Evolutionary conservation across 331 rosid genomes (phyloP).

Genomic region (Dryas integrifolia): DNA sequence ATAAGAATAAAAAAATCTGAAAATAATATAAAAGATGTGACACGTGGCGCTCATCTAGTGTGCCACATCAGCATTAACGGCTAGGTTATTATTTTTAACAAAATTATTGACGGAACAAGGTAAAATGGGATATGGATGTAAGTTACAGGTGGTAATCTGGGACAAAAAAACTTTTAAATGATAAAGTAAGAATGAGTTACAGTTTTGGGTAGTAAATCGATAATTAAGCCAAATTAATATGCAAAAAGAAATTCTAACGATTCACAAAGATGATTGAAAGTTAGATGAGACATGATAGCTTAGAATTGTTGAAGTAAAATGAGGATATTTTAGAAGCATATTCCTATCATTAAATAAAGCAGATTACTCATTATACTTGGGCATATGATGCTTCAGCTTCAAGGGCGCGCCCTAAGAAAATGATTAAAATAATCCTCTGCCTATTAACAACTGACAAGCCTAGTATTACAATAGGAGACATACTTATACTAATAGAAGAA

Average conservation of each 20-base stretch:
- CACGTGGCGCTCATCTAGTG: too few relatives aligned
- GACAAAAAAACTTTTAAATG: too few relatives aligned
- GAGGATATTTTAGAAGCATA: slow-evolving; percentile 29
- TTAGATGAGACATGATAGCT: slow-evolving; percentile 3
- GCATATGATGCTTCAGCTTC: slow-evolving; percentile 30
- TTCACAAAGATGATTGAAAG: background rate
- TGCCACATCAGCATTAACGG: too few relatives aligned
- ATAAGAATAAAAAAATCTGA: too few relatives aligned
- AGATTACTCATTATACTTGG: slow-evolving; percentile 4
- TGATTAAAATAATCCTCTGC: slow-evolving; percentile 7
- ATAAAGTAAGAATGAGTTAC: too few relatives aligned
- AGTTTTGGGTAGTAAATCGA: too few relatives aligned
- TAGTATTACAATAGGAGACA: background rate
- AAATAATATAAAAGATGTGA: too few relatives aligned
- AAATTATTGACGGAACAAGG: too few relatives aligned
- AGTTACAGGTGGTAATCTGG: too few relatives aligned
- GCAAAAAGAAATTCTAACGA: background rate
- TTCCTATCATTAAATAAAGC: slow-evolving; percentile 18
- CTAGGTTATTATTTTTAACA: too few relatives aligned
- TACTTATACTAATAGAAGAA: background rate
- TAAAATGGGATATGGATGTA: too few relatives aligned
- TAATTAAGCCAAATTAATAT: background rate
- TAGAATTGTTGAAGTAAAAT: slow-evolving; percentile 10
- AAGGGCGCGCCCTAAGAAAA: slow-evolving; percentile 11
- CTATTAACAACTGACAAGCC: slow-evolving; percentile 5